Evolutionary conservation across 2,329 filamentous ascomycete genomes (phyloP), one percentile per base, ranked within the genome.

Genomic region (Neopestalotiopsis clavispora): DNA sequence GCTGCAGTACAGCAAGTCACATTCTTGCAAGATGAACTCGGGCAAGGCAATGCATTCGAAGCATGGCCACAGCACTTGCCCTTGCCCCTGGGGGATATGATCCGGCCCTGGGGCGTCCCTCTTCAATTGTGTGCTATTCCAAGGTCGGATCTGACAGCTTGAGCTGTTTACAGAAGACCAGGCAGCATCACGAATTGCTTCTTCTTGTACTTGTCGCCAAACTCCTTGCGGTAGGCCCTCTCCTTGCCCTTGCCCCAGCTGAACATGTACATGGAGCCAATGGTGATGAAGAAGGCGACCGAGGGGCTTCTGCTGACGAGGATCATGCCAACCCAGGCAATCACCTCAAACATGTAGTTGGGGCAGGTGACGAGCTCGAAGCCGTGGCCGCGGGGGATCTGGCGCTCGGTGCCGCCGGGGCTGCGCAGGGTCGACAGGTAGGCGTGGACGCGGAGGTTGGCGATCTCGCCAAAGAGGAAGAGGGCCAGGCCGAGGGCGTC

Each of bases 161-260:
- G 49, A 10, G 6, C n/a, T 23, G 2, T 65, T 82, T 83, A 96
- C 78, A 91, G 87, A 65, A 97, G 83, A 3, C 93, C 93, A 3
- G 96, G 94, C 69, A 98, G 81, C 82, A 97, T 92, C 70, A 89
- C 90, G 78, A 87, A 95, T 77, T 89, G 89, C 93, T 99, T 98
- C 86, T 92, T 95, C 91, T 95, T 95, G 84, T 99, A 99, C 82
- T 91, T 93, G 79, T 95, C 92, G 56, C 93, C 93, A 81, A 98
- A 97, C 80, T 97, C 93, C 80, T 92, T 92, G 75, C 96, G 90
- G 80, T 98, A 96, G 68, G 93, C 90, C 78, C 85, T 89, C 87
- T 99, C 96, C 88, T 98, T 98, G 86, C 94, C 95, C 82, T 88
- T 89, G 52, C 92, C 95, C 96, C 96, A 99, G 66, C 85, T 80